These are phyloP conservation scores for Suhomyces vadensis DNA, from an alignment of 805 yeast genomes.

Conservation along the genomic window DNA sequence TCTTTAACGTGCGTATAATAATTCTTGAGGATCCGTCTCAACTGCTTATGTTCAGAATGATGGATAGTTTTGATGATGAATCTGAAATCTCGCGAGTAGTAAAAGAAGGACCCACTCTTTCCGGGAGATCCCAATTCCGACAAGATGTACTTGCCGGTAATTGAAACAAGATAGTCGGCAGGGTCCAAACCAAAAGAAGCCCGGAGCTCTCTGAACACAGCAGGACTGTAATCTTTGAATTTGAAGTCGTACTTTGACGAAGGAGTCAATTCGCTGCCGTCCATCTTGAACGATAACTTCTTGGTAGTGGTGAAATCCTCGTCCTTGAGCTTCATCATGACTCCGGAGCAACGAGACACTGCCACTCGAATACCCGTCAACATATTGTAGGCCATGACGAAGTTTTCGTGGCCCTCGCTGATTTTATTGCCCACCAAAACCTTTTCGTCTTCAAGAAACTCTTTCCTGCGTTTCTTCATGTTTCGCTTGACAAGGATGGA, in stretches of 20 bases:
- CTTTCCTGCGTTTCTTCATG: slow-evolving; percentile 42
- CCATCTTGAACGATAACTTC: slow-evolving; percentile 82
- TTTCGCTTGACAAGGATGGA: slow-evolving; percentile 47
- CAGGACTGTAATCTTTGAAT: slow-evolving; percentile 94
- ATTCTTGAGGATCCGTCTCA: slow-evolving; percentile 68
- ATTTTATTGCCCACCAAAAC: slow-evolving; percentile 79
- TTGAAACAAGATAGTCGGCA: slow-evolving; percentile 89
- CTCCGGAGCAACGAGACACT: slow-evolving; percentile 87
- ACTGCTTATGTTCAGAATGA: slow-evolving; percentile 85
- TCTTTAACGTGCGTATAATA: slow-evolving; percentile 78
- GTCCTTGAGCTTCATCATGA: slow-evolving; percentile 69
- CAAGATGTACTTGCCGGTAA: slow-evolving; percentile 89
- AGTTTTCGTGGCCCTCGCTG: slow-evolving; percentile 91
- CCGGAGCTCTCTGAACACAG: slow-evolving; percentile 85
- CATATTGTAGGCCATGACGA: slow-evolving; percentile 94
- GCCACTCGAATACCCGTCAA: slow-evolving; percentile 95
- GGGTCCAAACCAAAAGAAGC: slow-evolving; percentile 84
- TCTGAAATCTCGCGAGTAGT: slow-evolving; percentile 89
- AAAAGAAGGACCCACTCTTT: slow-evolving; percentile 93
- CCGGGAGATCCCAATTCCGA: slow-evolving; percentile 96
- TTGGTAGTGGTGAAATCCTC: slow-evolving; percentile 71
- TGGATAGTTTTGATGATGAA: slow-evolving; percentile 96
- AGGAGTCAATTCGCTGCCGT: slow-evolving; percentile 87
- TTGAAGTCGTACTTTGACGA: slow-evolving; percentile 94
- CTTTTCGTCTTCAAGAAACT: slow-evolving; percentile 49